Conservation (phyloP, 2,329 filamentous ascomycete species). For the Penicillium olsonii region DNA sequence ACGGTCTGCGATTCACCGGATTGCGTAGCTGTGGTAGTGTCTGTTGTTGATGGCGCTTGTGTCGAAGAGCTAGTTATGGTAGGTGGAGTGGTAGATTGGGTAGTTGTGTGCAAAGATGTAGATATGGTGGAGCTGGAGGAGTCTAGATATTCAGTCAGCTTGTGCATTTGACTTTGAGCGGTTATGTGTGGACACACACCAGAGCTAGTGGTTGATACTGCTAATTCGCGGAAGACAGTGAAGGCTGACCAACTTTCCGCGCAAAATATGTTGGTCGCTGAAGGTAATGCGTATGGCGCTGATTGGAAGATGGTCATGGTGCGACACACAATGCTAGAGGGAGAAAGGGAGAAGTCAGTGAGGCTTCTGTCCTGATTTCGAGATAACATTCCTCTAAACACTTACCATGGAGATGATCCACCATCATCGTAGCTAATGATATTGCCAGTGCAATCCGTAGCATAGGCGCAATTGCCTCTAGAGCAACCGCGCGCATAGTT, state of each 20-base stretch:
- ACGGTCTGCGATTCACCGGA: too few relatives aligned
- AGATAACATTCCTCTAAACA: too few relatives aligned
- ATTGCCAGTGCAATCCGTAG: background rate
- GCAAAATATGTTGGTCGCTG: constrained; percentile 1
- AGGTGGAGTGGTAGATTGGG: too few relatives aligned
- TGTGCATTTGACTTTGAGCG: too few relatives aligned
- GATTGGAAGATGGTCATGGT: constrained; percentile 2
- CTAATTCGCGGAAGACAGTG: background rate
- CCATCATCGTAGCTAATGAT: constrained; percentile 2
- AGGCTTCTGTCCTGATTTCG: background rate
- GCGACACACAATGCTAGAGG: background rate
- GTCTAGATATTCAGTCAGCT: too few relatives aligned
- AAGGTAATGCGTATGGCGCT: background rate
- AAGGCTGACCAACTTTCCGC: background rate
- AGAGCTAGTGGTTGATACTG: background rate
- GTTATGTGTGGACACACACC: too few relatives aligned
- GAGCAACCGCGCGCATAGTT: background rate
- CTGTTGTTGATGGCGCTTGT: too few relatives aligned
- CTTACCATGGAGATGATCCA: background rate
- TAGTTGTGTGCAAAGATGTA: too few relatives aligned
- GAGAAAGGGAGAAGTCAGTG: background rate
- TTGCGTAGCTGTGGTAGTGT: too few relatives aligned
- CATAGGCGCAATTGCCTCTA: background rate
- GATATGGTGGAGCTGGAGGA: too few relatives aligned
- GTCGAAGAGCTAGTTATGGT: too few relatives aligned